Evolutionary conservation across 495 filamentous ascomycete species (phyloP), one percentile per base, ranked within the genome.

Genomic region (Astrothelium macrocarpum): DNA sequence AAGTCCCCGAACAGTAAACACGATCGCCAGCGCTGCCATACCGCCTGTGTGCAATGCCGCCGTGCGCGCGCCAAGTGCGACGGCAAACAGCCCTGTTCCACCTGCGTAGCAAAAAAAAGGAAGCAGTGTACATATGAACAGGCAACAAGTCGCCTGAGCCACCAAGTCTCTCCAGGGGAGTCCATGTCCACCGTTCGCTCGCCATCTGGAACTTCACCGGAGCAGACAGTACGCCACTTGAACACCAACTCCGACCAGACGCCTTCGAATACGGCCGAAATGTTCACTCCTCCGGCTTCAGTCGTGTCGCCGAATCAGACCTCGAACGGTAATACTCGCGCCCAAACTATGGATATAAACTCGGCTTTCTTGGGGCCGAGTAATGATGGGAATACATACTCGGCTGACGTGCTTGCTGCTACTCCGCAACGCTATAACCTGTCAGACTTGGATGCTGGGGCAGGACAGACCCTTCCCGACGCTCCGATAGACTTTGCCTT

Each of bases 71-170:
- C 49, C 23, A 56, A 56, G 49, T 56, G 49, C 25, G 49, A 56
- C 49, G 49, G 49, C 2, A 56, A 56, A 56, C 49, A 56, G 25
- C 49, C 49, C 20, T 56, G 49, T 56, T 56, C 49, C 12, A 56
- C 49, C 10, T 56, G 49, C 49, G 5, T 56, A 4, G 20, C 49
- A 5, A 56, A 56, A 25, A 56, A 56, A 25, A 56, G 49, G 25
- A 56, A 56, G 20, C 49, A 56, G 49, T 56, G 49, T 16, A 56
- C 49, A 29, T 56, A 56, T 29, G 49, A 56, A 56, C 49, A 56
- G 49, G 49, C 49, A 2, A n/a, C 49, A 0, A 56, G 49, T 29
- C 49, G 49, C 2, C 25, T 56, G 23, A 56, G 49, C 49, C 49
- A 56, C 16, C 49, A 56, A 29, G 49, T 56, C 7, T 56, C 49